Conservation (phyloP, 331 rosid species). For the Erythrophleum ivorense region DNA sequence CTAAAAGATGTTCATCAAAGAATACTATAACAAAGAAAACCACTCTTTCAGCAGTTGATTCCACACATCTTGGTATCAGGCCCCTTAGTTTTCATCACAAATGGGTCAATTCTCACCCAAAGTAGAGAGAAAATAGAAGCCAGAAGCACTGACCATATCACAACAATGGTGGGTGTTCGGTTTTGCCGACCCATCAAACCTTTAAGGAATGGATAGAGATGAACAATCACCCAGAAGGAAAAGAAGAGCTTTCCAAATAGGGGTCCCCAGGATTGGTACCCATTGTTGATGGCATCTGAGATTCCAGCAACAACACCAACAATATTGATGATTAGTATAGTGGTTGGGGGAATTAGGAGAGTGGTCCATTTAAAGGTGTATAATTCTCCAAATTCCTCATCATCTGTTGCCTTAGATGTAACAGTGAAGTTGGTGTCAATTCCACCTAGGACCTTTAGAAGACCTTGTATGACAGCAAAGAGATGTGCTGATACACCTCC, state of each 20-base stretch:
- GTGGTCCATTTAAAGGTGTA: conserved; percentile 79
- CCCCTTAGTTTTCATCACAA: conserved; percentile 73
- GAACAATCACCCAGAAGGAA: conserved; percentile 78
- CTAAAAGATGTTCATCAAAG: conserved; percentile 53
- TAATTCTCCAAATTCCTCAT: conserved; percentile 74
- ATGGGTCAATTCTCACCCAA: conserved; percentile 83
- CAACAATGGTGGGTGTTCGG: conserved; percentile 78
- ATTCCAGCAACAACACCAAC: conserved; percentile 81
- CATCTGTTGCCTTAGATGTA: conserved; percentile 74
- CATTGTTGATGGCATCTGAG: conserved; percentile 81
- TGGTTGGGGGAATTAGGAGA: conserved; percentile 74
- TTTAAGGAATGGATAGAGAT: conserved; percentile 83
- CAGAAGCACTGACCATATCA: conserved; percentile 77
- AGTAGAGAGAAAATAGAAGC: conserved; percentile 84
- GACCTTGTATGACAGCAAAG: conserved; percentile 77
- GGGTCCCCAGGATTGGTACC: conserved; percentile 85
- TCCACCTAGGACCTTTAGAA: conserved; percentile 78
- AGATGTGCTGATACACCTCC: conserved; percentile 81
- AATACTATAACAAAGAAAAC: conserved; percentile 33
- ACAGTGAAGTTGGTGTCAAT: conserved; percentile 82
- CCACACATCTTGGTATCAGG: conserved; percentile 70
- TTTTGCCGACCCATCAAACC: conserved; percentile 86
- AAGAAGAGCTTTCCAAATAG: conserved; percentile 83
- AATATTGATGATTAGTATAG: conserved; percentile 67
- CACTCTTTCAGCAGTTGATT: conserved; percentile 66